A percentile compares a stretch with the other conserved stretches of the same genome.
Evolutionary conservation across 2,329 filamentous ascomycete genomes (phyloP).

Genomic region (Chaetomium globosum): DNA sequence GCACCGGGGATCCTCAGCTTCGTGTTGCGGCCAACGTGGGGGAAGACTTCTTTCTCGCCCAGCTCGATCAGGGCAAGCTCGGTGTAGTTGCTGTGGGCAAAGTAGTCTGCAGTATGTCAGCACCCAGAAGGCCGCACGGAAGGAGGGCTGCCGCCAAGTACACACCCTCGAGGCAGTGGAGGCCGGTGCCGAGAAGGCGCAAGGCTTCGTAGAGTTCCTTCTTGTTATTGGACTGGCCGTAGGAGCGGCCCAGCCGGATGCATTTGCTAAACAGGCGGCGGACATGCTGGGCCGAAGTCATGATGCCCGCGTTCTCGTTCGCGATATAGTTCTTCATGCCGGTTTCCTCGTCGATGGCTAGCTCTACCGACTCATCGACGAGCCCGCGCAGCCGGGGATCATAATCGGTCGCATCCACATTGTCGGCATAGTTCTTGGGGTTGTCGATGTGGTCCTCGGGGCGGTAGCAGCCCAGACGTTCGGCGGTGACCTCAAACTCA

Average conservation of each 20-base stretch:
- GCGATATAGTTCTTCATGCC: constrained; percentile 95
- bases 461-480: constrained; percentile 78
- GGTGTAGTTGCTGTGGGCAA: constrained; percentile 90
- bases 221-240: constrained; percentile 66
- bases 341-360: constrained; percentile 73
- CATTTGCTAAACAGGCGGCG: constrained; percentile 71
- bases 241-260: constrained; percentile 79
- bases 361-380: constrained; percentile 75
- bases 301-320: constrained; percentile 75
- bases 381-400: constrained; percentile 79
- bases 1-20: constrained; percentile 69
- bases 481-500: constrained; percentile 82
- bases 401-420: constrained; percentile 80
- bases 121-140: neutral
- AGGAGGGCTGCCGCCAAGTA: neutral
- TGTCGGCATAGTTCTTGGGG: constrained; percentile 83
- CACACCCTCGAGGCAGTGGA: constrained; percentile 80
- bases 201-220: constrained; percentile 86
- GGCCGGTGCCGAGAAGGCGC: constrained; percentile 80
- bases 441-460: constrained; percentile 80
- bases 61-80: constrained; percentile 87
- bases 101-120: constrained; percentile 64
- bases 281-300: constrained; percentile 78
- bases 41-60: constrained; percentile 79
- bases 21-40: constrained; percentile 80